Conservation (phyloP, 2,329 filamentous ascomycete genomes). For the Furcasterigmium furcatum region DNA sequence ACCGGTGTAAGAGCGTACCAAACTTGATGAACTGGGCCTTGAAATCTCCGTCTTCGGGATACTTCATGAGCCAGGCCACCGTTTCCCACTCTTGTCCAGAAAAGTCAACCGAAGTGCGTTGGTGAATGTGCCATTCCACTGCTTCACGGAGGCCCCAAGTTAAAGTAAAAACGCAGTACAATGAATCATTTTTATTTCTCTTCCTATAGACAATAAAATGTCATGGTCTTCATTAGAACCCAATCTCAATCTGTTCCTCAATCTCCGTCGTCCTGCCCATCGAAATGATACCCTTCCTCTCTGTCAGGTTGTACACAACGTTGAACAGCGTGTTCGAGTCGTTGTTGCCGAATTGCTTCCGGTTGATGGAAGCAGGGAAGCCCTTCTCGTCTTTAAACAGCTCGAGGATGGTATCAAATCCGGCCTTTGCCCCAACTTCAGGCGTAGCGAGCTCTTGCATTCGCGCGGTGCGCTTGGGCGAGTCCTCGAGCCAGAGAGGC, state of each 20-base stretch:
- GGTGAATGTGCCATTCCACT: too few relatives aligned
- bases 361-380: conserved; percentile 22
- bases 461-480: conserved; percentile 17
- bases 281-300: not conserved
- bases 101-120: too few relatives aligned
- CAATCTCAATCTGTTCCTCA: not conserved
- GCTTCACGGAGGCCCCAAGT: too few relatives aligned
- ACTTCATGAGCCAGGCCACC: too few relatives aligned
- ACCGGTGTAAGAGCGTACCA: too few relatives aligned
- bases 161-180: too few relatives aligned
- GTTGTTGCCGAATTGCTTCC: conserved; percentile 15
- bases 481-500: conserved; percentile 24
- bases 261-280: not conserved
- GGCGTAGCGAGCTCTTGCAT: conserved; percentile 18
- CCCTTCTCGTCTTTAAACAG: conserved; percentile 23
- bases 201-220: too few relatives aligned
- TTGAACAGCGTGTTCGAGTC: conserved; percentile 25
- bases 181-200: too few relatives aligned
- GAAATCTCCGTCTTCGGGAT: too few relatives aligned
- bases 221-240: too few relatives aligned
- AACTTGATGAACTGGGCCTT: too few relatives aligned
- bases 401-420: conserved; percentile 10
- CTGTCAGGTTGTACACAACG: conserved; percentile 10
- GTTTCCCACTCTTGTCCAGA: too few relatives aligned
- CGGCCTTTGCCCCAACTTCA: not conserved